Evolutionary conservation across 75 land plant genomes (phyloP).

Genomic region (Cryptomeria japonica): DNA sequence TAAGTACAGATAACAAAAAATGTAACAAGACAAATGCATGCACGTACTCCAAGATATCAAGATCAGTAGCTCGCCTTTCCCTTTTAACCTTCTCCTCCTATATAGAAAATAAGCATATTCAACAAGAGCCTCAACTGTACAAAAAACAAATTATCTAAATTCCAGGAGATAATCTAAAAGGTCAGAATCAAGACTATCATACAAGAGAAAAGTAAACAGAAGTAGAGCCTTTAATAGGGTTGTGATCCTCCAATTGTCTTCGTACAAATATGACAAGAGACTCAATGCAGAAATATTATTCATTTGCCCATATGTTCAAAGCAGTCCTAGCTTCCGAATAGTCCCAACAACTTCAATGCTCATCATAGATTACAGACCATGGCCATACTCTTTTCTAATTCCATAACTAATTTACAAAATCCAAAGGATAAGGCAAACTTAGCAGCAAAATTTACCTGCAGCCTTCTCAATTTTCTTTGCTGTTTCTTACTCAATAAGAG

Average conservation of each 20-base stretch:
- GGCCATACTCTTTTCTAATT: background rate
- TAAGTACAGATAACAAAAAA: constrained; percentile 1
- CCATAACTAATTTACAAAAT: background rate
- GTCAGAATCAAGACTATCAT: no score
- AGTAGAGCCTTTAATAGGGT: background rate
- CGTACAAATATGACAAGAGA: background rate
- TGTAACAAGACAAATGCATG: background rate
- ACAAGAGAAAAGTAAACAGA: background rate
- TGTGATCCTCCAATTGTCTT: background rate
- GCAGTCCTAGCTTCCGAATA: background rate
- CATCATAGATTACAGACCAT: background rate
- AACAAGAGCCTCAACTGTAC: no score
- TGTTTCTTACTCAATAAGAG: constrained; percentile 55
- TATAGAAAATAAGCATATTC: no score
- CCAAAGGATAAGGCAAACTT: background rate
- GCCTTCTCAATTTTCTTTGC: constrained; percentile 61
- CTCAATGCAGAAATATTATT: background rate
- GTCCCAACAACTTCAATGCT: background rate
- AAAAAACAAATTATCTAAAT: no score
- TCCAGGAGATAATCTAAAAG: no score
- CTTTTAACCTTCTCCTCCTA: constrained; percentile 85
- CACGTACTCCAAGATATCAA: constrained; percentile 63
- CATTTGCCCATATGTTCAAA: background rate
- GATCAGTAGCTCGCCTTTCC: constrained; percentile 34
- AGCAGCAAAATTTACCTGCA: constrained; percentile 43